Conservation (phyloP, 148 eudicot species). For the Rhododendron griersonianum region DNA sequence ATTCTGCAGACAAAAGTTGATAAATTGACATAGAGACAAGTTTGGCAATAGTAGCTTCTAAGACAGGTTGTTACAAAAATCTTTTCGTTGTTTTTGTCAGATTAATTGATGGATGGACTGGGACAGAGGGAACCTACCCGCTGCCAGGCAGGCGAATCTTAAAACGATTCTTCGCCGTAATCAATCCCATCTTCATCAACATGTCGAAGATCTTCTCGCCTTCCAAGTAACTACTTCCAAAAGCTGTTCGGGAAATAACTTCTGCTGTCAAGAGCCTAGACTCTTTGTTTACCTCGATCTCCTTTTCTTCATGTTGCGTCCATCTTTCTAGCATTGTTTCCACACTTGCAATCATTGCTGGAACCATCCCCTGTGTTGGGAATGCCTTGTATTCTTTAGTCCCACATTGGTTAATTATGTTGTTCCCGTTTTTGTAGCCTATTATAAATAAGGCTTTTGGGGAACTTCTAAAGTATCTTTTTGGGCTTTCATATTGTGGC, state of each 20-base stretch:
- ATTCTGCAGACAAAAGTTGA: not conserved
- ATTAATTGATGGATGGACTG: not conserved
- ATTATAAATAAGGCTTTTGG: no score
- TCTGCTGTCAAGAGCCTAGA: not conserved
- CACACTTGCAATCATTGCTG: slow-evolving; percentile 1
- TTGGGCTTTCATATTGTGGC: no score
- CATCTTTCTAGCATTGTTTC: slow-evolving; percentile 12
- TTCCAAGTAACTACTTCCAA: slow-evolving; percentile 7
- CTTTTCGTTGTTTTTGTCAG: not conserved
- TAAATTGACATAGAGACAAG: not conserved
- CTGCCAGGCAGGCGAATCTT: not conserved
- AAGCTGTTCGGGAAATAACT: slow-evolving; percentile 4
- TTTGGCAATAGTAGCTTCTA: not conserved
- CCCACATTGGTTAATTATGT: no score
- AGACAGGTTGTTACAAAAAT: no score
- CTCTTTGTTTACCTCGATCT: not conserved
- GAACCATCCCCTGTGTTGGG: slow-evolving; percentile 7
- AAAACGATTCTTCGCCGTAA: no score
- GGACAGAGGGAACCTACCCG: not conserved
- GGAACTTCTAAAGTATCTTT: no score
- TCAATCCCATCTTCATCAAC: not conserved
- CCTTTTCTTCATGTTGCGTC: slow-evolving; percentile 1
- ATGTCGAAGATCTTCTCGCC: slow-evolving; percentile 2
- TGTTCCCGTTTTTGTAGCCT: no score
- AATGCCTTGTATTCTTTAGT: no score